Percentiles rank a stretch among this genome's conserved stretches.
These are phyloP conservation scores for Boehmeria nivea DNA, from an alignment of 306 rosid species.

Conservation along the genomic window DNA sequence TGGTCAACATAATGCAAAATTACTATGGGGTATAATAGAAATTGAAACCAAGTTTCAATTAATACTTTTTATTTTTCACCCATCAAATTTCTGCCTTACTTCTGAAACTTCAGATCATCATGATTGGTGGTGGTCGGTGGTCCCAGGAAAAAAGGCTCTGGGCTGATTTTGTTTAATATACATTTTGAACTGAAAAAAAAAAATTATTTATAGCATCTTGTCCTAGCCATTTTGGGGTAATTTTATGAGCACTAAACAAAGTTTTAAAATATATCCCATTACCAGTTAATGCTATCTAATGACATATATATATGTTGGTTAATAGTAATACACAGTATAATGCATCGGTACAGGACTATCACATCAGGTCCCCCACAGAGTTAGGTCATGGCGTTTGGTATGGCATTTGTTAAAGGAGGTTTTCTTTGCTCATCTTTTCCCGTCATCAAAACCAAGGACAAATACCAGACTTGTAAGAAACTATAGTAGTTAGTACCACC, in stretches of 20 bases:
- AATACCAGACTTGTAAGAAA: constrained; percentile 51
- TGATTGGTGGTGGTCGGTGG: constrained; percentile 15
- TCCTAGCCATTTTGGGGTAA: constrained; percentile 9
- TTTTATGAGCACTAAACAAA: constrained; percentile 9
- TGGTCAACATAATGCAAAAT: constrained; percentile 9
- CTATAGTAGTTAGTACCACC: constrained; percentile 31
- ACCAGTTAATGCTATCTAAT: constrained; percentile 8
- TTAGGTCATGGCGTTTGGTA: constrained; percentile 53
- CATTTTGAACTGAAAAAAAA: no score
- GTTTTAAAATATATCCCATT: constrained; percentile 20
- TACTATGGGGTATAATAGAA: not conserved
- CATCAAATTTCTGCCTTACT: constrained; percentile 10
- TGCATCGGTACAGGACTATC: constrained; percentile 20
- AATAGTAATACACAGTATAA: not conserved
- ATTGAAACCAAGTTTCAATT: constrained; percentile 8
- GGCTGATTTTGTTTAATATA: constrained; percentile 1
- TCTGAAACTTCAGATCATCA: constrained; percentile 18
- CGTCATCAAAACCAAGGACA: constrained; percentile 44
- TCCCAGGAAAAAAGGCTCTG: constrained; percentile 6
- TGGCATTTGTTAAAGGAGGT: constrained; percentile 36
- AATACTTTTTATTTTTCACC: constrained; percentile 5
- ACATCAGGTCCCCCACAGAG: constrained; percentile 35
- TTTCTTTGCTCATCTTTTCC: constrained; percentile 34
- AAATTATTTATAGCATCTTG: constrained; percentile 8
- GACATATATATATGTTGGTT: not conserved